These are phyloP conservation scores for Fusarium multiceps DNA, from an alignment of 2,329 filamentous ascomycete species.

Conservation along the genomic window DNA sequence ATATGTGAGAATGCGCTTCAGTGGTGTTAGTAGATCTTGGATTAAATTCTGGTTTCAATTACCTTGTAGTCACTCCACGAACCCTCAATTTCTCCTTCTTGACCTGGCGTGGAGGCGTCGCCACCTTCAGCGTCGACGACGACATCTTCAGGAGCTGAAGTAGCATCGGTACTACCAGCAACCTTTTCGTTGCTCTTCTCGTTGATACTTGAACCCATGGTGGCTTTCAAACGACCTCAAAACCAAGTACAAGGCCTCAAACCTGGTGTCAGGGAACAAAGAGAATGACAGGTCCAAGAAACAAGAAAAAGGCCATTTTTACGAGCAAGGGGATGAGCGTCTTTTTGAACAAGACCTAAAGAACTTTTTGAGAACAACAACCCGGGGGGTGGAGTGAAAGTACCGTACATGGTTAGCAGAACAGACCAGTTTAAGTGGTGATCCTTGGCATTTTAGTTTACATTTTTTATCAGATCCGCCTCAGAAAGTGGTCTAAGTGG, in stretches of 20 bases:
- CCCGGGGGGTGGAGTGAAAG: constrained; percentile 31
- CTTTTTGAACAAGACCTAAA: constrained; percentile 25
- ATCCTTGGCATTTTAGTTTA: constrained; percentile 38
- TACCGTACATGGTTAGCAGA: constrained; percentile 1
- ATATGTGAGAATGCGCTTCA: constrained; percentile 49
- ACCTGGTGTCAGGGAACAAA: not conserved
- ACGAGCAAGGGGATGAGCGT: constrained; percentile 11
- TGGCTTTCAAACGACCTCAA: not conserved
- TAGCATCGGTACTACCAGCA: constrained; percentile 1
- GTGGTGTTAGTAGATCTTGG: constrained; percentile 7
- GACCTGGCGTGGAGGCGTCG: constrained; percentile 4
- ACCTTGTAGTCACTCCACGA: constrained; percentile 43
- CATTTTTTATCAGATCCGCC: constrained; percentile 40
- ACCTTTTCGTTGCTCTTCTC: constrained; percentile 33
- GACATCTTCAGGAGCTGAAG: constrained; percentile 23
- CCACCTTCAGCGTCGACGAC: constrained; percentile 8
- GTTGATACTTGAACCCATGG: constrained; percentile 27
- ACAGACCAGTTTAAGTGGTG: constrained; percentile 26
- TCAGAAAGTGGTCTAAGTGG: constrained; percentile 18
- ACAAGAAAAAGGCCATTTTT: not conserved
- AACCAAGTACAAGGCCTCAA: constrained; percentile 1
- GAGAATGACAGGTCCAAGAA: not conserved
- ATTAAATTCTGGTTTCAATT: not conserved
- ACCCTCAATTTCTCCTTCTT: constrained; percentile 32
- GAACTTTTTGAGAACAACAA: constrained; percentile 21